Percentiles rank a stretch among this genome's conserved stretches.
Conservation (phyloP, 805 yeast species). For the Cyberlindnera subsufficiens region DNA sequence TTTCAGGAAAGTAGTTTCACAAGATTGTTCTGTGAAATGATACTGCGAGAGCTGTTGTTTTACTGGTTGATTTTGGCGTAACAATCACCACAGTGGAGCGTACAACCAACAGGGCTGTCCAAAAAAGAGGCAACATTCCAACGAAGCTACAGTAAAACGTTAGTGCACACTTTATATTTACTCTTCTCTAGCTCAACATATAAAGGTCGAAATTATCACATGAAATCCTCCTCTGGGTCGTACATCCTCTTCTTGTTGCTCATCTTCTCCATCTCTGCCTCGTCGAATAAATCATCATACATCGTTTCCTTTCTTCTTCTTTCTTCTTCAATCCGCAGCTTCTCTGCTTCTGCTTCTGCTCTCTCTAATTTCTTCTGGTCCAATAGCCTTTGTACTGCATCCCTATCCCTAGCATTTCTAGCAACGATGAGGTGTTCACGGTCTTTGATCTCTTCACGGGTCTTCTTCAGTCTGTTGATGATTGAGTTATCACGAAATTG, state of each 20-base stretch:
- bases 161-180: not conserved
- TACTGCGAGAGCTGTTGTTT: no score
- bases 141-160: no score
- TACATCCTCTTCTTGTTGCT: slow-evolving; percentile 44
- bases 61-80: no score
- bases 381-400: slow-evolving; percentile 18
- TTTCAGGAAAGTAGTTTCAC: no score
- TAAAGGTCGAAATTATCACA: slow-evolving; percentile 24
- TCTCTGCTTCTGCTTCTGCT: slow-evolving; percentile 28
- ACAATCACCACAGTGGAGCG: no score
- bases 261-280: slow-evolving; percentile 36
- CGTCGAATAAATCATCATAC: slow-evolving; percentile 42
- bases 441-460: slow-evolving; percentile 46
- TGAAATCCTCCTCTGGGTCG: slow-evolving; percentile 54
- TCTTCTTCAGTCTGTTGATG: slow-evolving; percentile 58
- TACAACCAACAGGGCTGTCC: no score
- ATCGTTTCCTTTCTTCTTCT: slow-evolving; percentile 34
- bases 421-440: slow-evolving; percentile 27
- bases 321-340: slow-evolving; percentile 31
- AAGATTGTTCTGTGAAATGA: no score
- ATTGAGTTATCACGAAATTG: slow-evolving; percentile 52
- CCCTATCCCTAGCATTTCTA: slow-evolving; percentile 34
- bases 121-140: no score
- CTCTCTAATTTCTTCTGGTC: slow-evolving; percentile 21
- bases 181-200: not conserved